A percentile compares a stretch with the other conserved stretches of the same genome.
These are phyloP conservation scores for Paecilomyces variotii DNA, from an alignment of 2,329 filamentous ascomycete species.

Conservation along the genomic window DNA sequence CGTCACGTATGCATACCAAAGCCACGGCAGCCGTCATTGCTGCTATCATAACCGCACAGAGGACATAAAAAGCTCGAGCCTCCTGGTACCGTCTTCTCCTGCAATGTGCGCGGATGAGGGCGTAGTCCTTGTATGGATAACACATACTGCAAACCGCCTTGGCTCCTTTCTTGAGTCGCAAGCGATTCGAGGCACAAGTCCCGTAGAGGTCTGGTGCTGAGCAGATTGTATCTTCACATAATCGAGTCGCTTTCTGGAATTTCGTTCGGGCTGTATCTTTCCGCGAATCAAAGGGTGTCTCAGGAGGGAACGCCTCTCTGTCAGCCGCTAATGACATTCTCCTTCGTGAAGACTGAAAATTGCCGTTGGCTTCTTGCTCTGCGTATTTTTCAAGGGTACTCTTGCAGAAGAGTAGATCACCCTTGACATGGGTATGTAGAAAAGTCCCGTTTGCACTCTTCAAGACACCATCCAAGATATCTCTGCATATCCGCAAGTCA, in stretches of 20 bases:
- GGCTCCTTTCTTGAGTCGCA: slow-evolving; percentile 1
- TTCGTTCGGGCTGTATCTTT: background rate
- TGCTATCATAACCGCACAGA: slow-evolving; percentile 7
- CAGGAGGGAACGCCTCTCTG: background rate
- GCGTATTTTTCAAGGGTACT: background rate
- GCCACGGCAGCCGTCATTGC: slow-evolving; percentile 4
- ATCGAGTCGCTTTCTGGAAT: background rate
- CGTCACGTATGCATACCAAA: slow-evolving; percentile 6
- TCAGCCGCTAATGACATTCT: background rate
- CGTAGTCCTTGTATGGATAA: slow-evolving; percentile 7
- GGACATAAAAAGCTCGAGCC: slow-evolving; percentile 8
- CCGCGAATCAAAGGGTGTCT: background rate
- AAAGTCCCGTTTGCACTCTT: background rate
- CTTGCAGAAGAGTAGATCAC: background rate
- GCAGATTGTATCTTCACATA: slow-evolving; percentile 9
- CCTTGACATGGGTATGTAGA: background rate
- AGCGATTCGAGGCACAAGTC: slow-evolving; percentile 2
- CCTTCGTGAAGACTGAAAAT: background rate
- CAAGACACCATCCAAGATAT: background rate
- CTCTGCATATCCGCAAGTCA: background rate
- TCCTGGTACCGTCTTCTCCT: slow-evolving; percentile 6
- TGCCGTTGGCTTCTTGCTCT: background rate
- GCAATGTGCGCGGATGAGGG: slow-evolving; percentile 8
- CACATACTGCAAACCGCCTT: slow-evolving; percentile 9
- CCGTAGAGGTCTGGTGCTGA: slow-evolving; percentile 4